Base-by-base conservation (phyloP, 1,284 basidiomycete species). In the Puccinia polysora region DNA sequence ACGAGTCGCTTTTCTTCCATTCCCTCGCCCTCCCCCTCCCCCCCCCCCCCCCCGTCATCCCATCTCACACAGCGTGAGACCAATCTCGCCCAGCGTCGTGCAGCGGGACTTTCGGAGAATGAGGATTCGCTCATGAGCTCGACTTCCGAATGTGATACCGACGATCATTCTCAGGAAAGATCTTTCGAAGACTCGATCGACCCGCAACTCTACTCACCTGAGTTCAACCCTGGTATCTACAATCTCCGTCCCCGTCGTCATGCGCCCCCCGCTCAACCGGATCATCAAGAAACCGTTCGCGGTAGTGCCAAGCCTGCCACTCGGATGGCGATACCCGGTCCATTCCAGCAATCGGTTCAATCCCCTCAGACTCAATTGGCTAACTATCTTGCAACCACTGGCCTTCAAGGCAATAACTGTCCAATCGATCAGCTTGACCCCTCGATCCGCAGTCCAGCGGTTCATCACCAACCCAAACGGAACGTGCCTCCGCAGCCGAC, bases 171-270 rank as follows among this genome's bases (percentile, higher is more conserved):
- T 25, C 38, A 56, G 14, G 53, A 58, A 43, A 45, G 52, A 45
- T 70, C 67, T 12, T 59, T 70, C 12, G 56, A 70, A n/a, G 67
- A 70, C 28, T 34, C 67, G 5, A 70, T 70, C 25, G 67, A 70
- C 32, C 67, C 67, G 4, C 67, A 70, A 40, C 34, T 70, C n/a
- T 70, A 34, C 45, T 70, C 67, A 2, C 67, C 67, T 28, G 55
- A 59, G 1, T n/a, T 49, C 4, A 70, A 70, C 28, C 67, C 55
- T 20, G 43, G 38, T 20, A 45, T 59, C 49, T 70, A 60, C 38
- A 70, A 70, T 28, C 14, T 69, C 12, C 38, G 47, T 32, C 45
- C 40, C 20, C 59, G 59, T 25, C 15, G 38, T 32, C 6, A 14
- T 20, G 10, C 18, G 14, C 28, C 36, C 14, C 43, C 23, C 3